Conservation (phyloP, 176 grass and related monocot species). For the Pontederia paniculata region DNA sequence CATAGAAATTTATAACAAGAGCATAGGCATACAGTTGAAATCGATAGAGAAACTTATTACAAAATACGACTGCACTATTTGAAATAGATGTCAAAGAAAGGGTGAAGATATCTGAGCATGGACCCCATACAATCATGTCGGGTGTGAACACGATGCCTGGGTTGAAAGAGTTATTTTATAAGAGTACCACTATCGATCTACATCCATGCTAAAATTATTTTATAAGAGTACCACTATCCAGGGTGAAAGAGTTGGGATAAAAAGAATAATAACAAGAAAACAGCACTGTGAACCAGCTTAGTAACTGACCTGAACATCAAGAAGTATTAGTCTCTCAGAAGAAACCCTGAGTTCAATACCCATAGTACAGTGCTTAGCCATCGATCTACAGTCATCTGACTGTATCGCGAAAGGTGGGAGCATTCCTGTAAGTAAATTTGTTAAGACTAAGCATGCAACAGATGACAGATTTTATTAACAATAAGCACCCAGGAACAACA, state of each 20-base stretch:
- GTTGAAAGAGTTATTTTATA: too few relatives aligned
- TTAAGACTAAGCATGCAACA: background rate
- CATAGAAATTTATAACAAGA: too few relatives aligned
- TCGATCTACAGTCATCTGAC: slow-evolving; percentile 66
- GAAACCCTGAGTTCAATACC: slow-evolving; percentile 92
- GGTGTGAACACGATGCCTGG: too few relatives aligned
- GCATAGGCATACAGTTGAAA: too few relatives aligned
- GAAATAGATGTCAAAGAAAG: too few relatives aligned
- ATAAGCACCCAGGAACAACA: background rate
- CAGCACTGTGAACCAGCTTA: slow-evolving; percentile 1
- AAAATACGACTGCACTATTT: too few relatives aligned
- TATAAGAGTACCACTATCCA: background rate
- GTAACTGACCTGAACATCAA: slow-evolving; percentile 63
- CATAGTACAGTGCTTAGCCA: slow-evolving; percentile 66
- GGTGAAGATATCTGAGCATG: too few relatives aligned
- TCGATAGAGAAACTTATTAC: too few relatives aligned
- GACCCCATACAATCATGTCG: too few relatives aligned
- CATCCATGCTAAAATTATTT: too few relatives aligned
- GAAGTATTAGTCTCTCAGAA: slow-evolving; percentile 82
- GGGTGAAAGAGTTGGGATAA: background rate
- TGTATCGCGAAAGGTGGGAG: slow-evolving; percentile 77
- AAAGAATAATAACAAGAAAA: background rate
- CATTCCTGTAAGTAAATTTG: slow-evolving; percentile 53
- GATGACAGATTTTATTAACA: background rate
- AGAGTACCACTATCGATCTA: background rate